Evolutionary conservation across 73 alveolate species (phyloP), one percentile per base, ranked within the genome.

Genomic region (Paraurostyla sp.): DNA sequence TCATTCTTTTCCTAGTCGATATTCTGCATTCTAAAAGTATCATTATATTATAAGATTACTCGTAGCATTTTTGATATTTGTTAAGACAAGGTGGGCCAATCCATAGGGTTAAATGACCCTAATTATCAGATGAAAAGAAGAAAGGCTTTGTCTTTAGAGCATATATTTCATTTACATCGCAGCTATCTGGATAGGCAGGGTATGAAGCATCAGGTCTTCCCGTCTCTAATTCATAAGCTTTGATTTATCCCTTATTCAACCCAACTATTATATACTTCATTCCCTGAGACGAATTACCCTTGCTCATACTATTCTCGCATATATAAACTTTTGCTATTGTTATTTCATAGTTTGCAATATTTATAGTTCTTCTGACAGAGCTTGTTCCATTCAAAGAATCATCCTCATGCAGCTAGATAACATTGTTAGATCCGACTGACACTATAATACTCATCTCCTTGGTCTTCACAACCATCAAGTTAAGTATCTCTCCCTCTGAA

Each of bases 391-490:
- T 68, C 45, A 91, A 22, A 4, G 32, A 20, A 15, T 46, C 83
- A 71, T 91, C 96, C 48, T 91, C 93, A 41, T 85, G 92, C 15
- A 91, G 63, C 63, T 71, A n/a, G 25, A 91, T 87, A 11, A 36
- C 76, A 35, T 56, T 71, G 73, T 85, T 89, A 33, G 91, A 33
- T 18, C 92, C 86, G 25, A 82, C 91, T 50, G 94, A 86, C 9
- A 86, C 90, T 0, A 91, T 87, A 43, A 91, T 78, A 4, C 78
- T 16, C 56, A 42, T 71, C 29, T 65, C 93, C 51, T 78, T 85
- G 36, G 88, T 49, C 18, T 22, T 43, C 4, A 80, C 80, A 18
- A 54, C 68, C 46, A 35, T 49, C n/a, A 71, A 27, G 30, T 45
- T 38, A 1, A 85, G 40, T 29, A 85, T 85, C 57, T 91, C 96